These are phyloP conservation scores for Acanthamoeba culbertsoni DNA, from an alignment of 208 protist species.

Conservation along the genomic window DNA sequence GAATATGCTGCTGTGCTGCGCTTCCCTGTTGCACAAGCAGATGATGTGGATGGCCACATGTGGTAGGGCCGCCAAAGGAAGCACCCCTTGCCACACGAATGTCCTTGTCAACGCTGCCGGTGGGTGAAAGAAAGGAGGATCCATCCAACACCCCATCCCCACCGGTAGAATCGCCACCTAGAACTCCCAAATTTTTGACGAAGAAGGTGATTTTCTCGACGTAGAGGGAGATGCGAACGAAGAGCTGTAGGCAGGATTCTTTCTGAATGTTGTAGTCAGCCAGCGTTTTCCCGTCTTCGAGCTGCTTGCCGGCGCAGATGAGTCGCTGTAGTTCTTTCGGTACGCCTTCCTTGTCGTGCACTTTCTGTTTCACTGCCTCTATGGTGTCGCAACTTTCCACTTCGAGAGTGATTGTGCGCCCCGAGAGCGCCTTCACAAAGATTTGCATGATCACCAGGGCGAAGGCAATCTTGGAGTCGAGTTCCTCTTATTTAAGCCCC, in stretches of 20 bases:
- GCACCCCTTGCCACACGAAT: too few relatives aligned
- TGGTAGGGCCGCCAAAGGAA: background rate
- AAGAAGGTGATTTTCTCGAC: background rate
- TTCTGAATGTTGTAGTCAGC: constrained; percentile 86
- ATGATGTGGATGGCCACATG: background rate
- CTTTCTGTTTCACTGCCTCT: constrained; percentile 97
- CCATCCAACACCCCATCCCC: too few relatives aligned
- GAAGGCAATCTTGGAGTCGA: too few relatives aligned
- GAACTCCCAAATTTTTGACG: background rate
- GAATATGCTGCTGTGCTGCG: background rate
- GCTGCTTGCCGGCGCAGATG: constrained; percentile 93
- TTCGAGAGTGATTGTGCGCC: constrained; percentile 98
- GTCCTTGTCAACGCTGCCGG: background rate
- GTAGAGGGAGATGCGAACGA: background rate
- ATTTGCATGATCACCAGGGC: constrained; percentile 95
- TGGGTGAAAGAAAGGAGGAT: background rate
- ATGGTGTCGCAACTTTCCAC: constrained; percentile 96
- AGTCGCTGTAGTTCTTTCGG: constrained; percentile 93
- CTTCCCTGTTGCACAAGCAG: background rate
- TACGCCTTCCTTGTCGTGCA: constrained; percentile 98
- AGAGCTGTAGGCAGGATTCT: constrained; percentile 76
- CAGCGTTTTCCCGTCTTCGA: constrained; percentile 91
- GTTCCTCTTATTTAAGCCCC: too few relatives aligned
- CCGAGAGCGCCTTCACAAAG: constrained; percentile 96
- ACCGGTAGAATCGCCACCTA: background rate